phyloP scores from a whole-genome alignment of 2,329 filamentous ascomycete genomes.

The Pseudogymnoascus sp. region DNA sequence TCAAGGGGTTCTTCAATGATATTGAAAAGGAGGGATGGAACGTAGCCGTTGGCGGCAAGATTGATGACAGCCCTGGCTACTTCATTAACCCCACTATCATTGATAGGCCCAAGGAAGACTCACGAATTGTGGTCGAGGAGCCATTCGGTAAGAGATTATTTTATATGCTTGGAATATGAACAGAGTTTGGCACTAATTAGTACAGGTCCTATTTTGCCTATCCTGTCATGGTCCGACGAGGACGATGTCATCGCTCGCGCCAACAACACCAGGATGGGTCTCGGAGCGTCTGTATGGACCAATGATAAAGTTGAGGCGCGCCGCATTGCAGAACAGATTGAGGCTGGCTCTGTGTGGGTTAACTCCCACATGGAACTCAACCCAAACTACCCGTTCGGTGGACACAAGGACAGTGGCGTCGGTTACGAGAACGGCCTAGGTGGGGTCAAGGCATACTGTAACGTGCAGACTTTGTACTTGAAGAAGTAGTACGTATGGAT shows the following conservation, averaged over 20 bases:
- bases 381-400: slow-evolving; percentile 33
- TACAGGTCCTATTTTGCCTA: slow-evolving; percentile 52
- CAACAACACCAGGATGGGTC: slow-evolving; percentile 44
- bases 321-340: slow-evolving; percentile 43
- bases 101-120: slow-evolving; percentile 45
- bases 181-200: background rate
- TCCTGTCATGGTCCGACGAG: slow-evolving; percentile 52
- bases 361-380: slow-evolving; percentile 43
- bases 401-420: slow-evolving; percentile 29
- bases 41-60: slow-evolving; percentile 35
- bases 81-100: slow-evolving; percentile 51
- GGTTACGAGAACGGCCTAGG: slow-evolving; percentile 21
- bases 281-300: slow-evolving; percentile 51
- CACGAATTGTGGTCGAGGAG: slow-evolving; percentile 47
- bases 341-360: slow-evolving; percentile 54
- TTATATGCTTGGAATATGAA: background rate
- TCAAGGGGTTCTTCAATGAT: slow-evolving; percentile 45
- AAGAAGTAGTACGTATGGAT: slow-evolving; percentile 13
- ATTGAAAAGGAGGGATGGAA: slow-evolving; percentile 44
- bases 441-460: slow-evolving; percentile 19
- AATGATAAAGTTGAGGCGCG: slow-evolving; percentile 42
- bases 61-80: slow-evolving; percentile 33
- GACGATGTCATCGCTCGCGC: slow-evolving; percentile 49
- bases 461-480: slow-evolving; percentile 18
- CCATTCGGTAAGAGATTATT: slow-evolving; percentile 38